These are phyloP conservation scores for Penicillium expansum DNA, from an alignment of 2,329 filamentous ascomycete genomes.

Conservation along the genomic window DNA sequence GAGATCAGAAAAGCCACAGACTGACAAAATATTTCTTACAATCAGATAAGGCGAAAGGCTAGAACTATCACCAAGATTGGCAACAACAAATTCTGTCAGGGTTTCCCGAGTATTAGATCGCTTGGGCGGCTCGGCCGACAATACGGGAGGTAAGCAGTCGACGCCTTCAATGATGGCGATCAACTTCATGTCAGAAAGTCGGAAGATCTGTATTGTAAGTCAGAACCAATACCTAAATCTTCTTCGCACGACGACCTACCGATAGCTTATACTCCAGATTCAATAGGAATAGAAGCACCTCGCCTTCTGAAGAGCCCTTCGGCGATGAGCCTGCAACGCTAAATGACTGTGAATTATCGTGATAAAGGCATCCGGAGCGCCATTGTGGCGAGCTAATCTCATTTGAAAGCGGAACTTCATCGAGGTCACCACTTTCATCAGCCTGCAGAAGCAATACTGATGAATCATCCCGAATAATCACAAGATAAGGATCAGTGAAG, in stretches of 20 bases:
- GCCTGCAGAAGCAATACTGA: conserved; percentile 77
- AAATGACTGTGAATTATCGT: conserved; percentile 61
- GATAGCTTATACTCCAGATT: conserved; percentile 70
- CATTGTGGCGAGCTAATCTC: conserved; percentile 65
- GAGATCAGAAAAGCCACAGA: not conserved
- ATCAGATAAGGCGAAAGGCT: conserved; percentile 75
- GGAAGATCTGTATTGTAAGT: conserved; percentile 60
- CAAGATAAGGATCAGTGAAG: conserved; percentile 80
- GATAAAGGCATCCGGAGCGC: conserved; percentile 79
- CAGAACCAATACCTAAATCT: not conserved
- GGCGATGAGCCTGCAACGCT: conserved; percentile 29
- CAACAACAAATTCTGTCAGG: conserved; percentile 75
- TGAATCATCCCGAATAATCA: conserved; percentile 79
- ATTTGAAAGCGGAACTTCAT: conserved; percentile 69
- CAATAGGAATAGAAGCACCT: conserved; percentile 72
- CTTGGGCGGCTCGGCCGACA: conserved; percentile 69
- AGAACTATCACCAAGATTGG: conserved; percentile 76
- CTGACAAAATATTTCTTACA: conserved; percentile 50
- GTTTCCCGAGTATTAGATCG: conserved; percentile 70
- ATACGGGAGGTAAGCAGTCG: conserved; percentile 70
- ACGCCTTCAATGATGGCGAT: conserved; percentile 75
- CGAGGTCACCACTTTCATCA: conserved; percentile 77
- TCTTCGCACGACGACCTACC: conserved; percentile 52
- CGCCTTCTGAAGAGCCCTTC: conserved; percentile 37
- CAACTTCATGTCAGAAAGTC: conserved; percentile 69